A percentile compares a stretch with the other conserved stretches of the same genome.
phyloP scores from a whole-genome alignment of 2,329 filamentous ascomycete species.

The Endothia cerciana region DNA sequence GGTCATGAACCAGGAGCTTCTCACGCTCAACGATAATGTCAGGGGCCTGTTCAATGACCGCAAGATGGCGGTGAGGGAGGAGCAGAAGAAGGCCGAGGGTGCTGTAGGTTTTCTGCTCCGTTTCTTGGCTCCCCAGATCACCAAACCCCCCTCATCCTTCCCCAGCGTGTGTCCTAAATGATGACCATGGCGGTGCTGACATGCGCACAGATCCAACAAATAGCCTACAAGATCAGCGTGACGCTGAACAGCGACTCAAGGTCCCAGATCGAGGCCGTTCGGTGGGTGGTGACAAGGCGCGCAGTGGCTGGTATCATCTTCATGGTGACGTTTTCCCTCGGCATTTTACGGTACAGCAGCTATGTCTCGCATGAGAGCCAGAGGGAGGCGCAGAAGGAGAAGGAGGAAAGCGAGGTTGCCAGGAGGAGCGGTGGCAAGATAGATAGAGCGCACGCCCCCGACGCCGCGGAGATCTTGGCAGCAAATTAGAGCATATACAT shows the following conservation, averaged over 20 bases:
- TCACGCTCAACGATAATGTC: slow-evolving; percentile 84
- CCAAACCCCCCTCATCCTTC: neutral
- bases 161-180: neutral
- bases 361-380: slow-evolving; percentile 57
- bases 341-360: slow-evolving; percentile 62
- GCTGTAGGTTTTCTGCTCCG: slow-evolving; percentile 55
- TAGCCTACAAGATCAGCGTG: slow-evolving; percentile 96
- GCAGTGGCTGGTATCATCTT: slow-evolving; percentile 68
- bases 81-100: slow-evolving; percentile 83
- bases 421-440: slow-evolving; percentile 49
- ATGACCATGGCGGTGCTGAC: slow-evolving; percentile 28
- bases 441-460: slow-evolving; percentile 51
- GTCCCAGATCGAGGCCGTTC: slow-evolving; percentile 86
- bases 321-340: slow-evolving; percentile 65
- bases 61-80: slow-evolving; percentile 87
- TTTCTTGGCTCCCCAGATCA: neutral
- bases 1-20: slow-evolving; percentile 79
- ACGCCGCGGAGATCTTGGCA: slow-evolving; percentile 61
- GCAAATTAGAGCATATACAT: slow-evolving; percentile 50
- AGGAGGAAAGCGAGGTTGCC: slow-evolving; percentile 48
- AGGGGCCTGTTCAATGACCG: slow-evolving; percentile 96
- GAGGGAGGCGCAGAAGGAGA: slow-evolving; percentile 49
- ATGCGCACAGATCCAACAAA: slow-evolving; percentile 73
- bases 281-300: slow-evolving; percentile 78
- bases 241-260: slow-evolving; percentile 86